Base-by-base conservation (phyloP, 306 rosid genomes). In the Fagus sylvatica region DNA sequence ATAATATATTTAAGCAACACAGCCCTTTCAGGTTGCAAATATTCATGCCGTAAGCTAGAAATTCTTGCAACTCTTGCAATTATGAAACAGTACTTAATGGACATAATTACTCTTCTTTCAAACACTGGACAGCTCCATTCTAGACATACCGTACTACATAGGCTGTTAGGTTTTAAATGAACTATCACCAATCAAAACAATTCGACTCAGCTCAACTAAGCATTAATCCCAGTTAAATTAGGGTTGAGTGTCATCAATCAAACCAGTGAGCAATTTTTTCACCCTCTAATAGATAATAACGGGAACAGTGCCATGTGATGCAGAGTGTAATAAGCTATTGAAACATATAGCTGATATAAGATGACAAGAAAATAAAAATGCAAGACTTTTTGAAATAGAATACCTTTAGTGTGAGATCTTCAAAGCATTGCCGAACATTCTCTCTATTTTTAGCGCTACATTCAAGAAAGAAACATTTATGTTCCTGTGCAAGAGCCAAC, bases 391-490 rank as follows among this genome's bases (percentile, higher is more conserved):
- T 70, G 53, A 73, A 69, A 22, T 76, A 67, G 46, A 11, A 40
- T 85, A 93, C 96, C 97, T 93, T 93, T 39, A 86, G 62, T 54
- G 88, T 73, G 56, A 93, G 91, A 80, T 87, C 94, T 79, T 78
- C 82, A 28, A 89, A 93, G 90, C 96, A 93, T 71, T 86, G 88
- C 42, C 86, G 94, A 82, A 93, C 98, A 82, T 93, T 93, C 87
- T 90, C 93, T 77, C 79, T 75, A 30, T 90, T 90, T 90, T 90
- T 93, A 13, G 98, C 96, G 54, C 98, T 93, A 76, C 93, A 89
- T 85, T 93, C 98, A 43, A 93, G 79, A 80, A 93, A 93, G 86
- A 89, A 84, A 79, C 85, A 86, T 71, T 78, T 77, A 46, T 90
- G 98, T 78, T 90, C 78, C 71, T 86, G 84, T 16, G 98, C 98